A percentile compares a stretch with the other conserved stretches of the same genome.
Conservation (phyloP, 2,329 filamentous ascomycete genomes). For the Cordyceps cicadae region DNA sequence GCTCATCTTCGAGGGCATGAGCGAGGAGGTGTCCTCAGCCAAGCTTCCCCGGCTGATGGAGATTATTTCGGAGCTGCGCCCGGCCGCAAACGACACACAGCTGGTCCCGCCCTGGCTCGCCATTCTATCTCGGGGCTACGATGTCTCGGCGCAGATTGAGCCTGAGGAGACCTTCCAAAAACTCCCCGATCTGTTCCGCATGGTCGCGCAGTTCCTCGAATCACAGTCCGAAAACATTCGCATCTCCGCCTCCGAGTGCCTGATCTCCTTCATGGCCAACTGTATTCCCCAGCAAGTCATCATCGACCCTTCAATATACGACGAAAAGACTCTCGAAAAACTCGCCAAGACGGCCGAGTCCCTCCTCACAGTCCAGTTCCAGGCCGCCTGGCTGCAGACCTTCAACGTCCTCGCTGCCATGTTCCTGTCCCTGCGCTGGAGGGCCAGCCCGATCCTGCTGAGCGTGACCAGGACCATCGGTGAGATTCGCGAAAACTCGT, state of each 20-base stretch:
- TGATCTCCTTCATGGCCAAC: constrained; percentile 87
- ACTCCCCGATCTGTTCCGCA: constrained; percentile 72
- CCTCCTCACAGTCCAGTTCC: constrained; percentile 81
- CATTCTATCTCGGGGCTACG: constrained; percentile 87
- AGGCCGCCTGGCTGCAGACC: constrained; percentile 89
- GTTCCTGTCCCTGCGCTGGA: constrained; percentile 82
- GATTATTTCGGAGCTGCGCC: constrained; percentile 84
- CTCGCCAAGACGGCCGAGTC: constrained; percentile 64
- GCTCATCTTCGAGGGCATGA: constrained; percentile 89
- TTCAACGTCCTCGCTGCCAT: constrained; percentile 82
- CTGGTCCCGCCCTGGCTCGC: constrained; percentile 94
- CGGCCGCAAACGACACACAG: constrained; percentile 87
- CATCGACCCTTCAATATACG: constrained; percentile 80
- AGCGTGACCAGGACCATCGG: constrained; percentile 72
- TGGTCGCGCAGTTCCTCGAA: constrained; percentile 73
- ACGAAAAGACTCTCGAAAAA: constrained; percentile 82
- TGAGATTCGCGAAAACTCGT: constrained; percentile 77
- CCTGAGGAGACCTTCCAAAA: constrained; percentile 89
- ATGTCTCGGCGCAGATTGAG: constrained; percentile 81
- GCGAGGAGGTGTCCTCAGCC: constrained; percentile 74
- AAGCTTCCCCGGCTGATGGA: constrained; percentile 86
- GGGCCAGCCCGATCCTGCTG: constrained; percentile 67
- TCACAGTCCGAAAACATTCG: constrained; percentile 89
- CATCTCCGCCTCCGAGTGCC: constrained; percentile 86
- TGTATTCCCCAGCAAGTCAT: constrained; percentile 79